Percentiles rank a stretch among this genome's conserved stretches.
These are phyloP conservation scores for Podospora conica DNA, from an alignment of 495 filamentous ascomycete species.

Conservation along the genomic window DNA sequence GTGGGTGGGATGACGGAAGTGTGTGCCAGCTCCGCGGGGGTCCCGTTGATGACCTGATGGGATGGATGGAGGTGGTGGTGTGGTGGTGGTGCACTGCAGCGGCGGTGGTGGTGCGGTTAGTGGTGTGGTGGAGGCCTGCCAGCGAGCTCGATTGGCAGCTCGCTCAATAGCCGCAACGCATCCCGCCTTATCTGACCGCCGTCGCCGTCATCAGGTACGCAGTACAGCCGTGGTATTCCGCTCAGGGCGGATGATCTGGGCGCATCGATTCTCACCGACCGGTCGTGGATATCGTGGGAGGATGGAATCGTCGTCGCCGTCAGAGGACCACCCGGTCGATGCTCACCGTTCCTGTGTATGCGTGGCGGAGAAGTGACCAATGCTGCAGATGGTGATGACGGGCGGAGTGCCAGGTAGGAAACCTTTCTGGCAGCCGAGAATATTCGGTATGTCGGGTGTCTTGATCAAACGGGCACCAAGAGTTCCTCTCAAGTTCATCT, in stretches of 20 bases:
- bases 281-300: neutral
- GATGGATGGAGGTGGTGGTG: neutral
- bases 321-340: neutral
- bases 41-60: neutral
- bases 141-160: neutral
- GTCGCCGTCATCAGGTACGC: neutral
- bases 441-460: too few species aligned
- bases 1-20: neutral
- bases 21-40: slow-evolving; percentile 5
- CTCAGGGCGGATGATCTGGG: neutral
- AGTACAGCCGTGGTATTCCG: neutral
- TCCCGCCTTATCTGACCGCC: slow-evolving; percentile 7
- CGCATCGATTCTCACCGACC: neutral
- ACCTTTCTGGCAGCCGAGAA: too few species aligned
- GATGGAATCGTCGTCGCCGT: neutral
- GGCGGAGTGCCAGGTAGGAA: too few species aligned
- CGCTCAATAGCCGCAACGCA: neutral
- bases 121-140: neutral
- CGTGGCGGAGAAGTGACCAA: neutral
- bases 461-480: slow-evolving; percentile 5
- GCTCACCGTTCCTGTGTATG: neutral
- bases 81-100: neutral
- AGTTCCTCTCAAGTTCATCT: neutral
- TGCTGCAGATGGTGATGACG: neutral
- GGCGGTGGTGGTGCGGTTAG: neutral